A percentile compares a stretch with the other conserved stretches of the same genome.
phyloP scores from a whole-genome alignment of 1,139 yeast genomes.

The Suhomyces wounanorum region DNA sequence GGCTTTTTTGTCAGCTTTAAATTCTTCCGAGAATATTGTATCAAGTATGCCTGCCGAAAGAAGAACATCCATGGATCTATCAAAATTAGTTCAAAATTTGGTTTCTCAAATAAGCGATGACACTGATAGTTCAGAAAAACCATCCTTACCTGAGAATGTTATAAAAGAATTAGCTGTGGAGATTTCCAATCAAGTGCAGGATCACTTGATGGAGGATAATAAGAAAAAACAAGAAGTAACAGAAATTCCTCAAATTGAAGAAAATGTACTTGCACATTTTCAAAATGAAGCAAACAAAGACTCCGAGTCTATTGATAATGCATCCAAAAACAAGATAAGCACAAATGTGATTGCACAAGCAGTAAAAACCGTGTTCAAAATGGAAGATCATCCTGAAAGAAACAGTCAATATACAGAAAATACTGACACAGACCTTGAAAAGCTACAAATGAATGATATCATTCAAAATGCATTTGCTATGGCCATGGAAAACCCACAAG shows the following conservation, averaged over 20 bases:
- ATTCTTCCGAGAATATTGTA: conserved; percentile 2
- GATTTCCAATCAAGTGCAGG: conserved; percentile 38
- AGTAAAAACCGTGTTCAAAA: conserved; percentile 26
- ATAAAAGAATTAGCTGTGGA: conserved; percentile 37
- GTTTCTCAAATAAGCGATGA: conserved; percentile 22
- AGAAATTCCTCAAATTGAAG: conserved; percentile 41
- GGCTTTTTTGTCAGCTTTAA: conserved; percentile 36
- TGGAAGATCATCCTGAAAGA: not conserved
- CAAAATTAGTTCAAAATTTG: conserved; percentile 26
- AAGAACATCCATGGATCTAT: conserved; percentile 17
- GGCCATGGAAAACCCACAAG: conserved; percentile 70
- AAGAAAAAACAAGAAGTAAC: conserved; percentile 15
- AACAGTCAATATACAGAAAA: not conserved
- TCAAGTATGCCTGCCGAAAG: not conserved
- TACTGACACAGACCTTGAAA: conserved; percentile 48
- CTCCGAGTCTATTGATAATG: not conserved
- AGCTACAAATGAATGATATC: conserved; percentile 61
- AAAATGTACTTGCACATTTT: conserved; percentile 41
- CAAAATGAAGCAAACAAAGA: conserved; percentile 39
- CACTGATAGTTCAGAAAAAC: conserved; percentile 7
- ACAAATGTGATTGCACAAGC: conserved; percentile 28
- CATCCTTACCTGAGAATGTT: conserved; percentile 24
- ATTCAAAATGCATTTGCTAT: conserved; percentile 71
- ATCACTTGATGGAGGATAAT: conserved; percentile 21
- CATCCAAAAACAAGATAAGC: conserved; percentile 2